phyloP scores from a whole-genome alignment of 225 moss, liverwort and hornwort genomes.

The Sphagnum contortum region DNA sequence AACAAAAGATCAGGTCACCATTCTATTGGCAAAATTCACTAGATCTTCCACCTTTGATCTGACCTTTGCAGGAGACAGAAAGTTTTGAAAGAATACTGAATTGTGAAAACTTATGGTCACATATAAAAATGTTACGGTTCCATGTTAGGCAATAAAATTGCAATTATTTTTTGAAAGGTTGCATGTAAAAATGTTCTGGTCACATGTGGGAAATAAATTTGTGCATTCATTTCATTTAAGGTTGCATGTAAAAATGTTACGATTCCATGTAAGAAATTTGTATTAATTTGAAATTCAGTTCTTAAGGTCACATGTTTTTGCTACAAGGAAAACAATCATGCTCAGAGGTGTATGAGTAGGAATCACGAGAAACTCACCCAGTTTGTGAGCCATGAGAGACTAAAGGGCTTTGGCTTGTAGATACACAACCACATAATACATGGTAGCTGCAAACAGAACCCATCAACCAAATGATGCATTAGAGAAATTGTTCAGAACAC shows the following conservation, averaged over 20 bases:
- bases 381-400: conserved; percentile 30
- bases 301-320: not conserved
- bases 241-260: not conserved
- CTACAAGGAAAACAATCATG: not conserved
- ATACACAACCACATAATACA: conserved; percentile 55
- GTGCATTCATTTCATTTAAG: too few species aligned
- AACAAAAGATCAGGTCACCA: not conserved
- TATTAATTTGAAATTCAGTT: not conserved
- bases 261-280: not conserved
- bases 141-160: not conserved
- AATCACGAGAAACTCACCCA: conserved; percentile 16
- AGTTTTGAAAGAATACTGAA: too few species aligned
- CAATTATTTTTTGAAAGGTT: not conserved
- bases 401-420: conserved; percentile 29
- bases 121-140: not conserved
- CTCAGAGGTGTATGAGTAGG: conserved; percentile 6
- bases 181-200: not conserved
- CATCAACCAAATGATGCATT: not conserved
- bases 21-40: not conserved
- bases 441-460: conserved; percentile 21
- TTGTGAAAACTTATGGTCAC: too few species aligned
- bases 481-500: too few species aligned
- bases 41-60: not conserved
- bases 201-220: too few species aligned
- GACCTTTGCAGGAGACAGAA: too few species aligned